Base-by-base conservation (phyloP, 2,329 filamentous ascomycete genomes). In the Arthroderma uncinatum region DNA sequence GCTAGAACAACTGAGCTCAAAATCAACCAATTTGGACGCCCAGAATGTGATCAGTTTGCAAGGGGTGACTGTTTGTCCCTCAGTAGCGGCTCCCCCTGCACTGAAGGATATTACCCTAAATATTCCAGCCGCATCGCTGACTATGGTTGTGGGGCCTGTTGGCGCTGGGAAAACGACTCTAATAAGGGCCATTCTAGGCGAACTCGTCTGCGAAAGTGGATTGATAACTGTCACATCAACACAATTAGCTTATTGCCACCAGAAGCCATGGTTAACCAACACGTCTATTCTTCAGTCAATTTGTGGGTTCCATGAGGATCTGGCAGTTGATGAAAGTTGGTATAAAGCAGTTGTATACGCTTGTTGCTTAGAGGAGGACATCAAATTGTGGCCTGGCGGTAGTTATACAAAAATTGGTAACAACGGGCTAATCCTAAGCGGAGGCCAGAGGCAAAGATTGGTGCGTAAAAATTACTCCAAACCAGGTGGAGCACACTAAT, bases 381-480 rank as follows among this genome's bases (percentile, higher is more conserved):
- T 69, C 5, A 56, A 52, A 5, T 48, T 36, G 7, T 57, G 64
- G 10, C 60, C 63, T 16, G 30, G 62, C 4, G 64, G 65, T 1
- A 63, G 66, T 53, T 42, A 60, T n/a, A 65, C 64, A 0, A 60
- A 55, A 7, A 59, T 68, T 21, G 66, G 67, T 1, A 58, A 44
- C 25, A 58, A 62, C 21, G 63, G 63, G 19, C 54, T 65, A 8
- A 50, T 57, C 14, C 57, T 65, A 10, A 57, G 54, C 37, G 61
- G 63, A 2, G 63, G 63, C 1, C 61, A 65, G 54, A 62, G 59
- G 56, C 59, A 65, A 42, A 47, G 62, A 36, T 23, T 74, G 66
- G 70, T 57, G 14, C 8, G 44, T 34, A 16, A 12, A 30, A 14
- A 52, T 23, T 48, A 4, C 44, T 21, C 4, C 10, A 14, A 28